phyloP scores from a whole-genome alignment of 2,329 filamentous ascomycete genomes.

The Trichocomaceae sp. region DNA sequence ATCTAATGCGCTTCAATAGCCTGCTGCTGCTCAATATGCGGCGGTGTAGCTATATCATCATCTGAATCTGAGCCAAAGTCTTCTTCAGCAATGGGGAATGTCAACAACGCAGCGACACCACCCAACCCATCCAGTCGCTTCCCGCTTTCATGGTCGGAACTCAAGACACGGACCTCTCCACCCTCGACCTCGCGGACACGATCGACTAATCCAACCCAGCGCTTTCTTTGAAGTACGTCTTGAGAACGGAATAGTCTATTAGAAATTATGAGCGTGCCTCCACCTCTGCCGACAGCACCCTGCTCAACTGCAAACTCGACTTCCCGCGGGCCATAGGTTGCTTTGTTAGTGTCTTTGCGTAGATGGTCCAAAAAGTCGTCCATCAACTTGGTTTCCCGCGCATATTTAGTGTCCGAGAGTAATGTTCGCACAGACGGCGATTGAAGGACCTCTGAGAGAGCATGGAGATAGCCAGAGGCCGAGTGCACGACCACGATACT shows the following conservation, averaged over 20 bases:
- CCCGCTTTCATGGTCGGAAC: conserved; percentile 90
- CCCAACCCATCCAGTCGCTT: conserved; percentile 75
- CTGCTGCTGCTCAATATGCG: conserved; percentile 6
- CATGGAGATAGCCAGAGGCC: conserved; percentile 78
- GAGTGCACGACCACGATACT: conserved; percentile 67
- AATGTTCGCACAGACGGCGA: conserved; percentile 69
- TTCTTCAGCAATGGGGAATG: conserved; percentile 76
- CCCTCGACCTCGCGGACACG: conserved; percentile 73
- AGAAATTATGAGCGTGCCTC: conserved; percentile 77
- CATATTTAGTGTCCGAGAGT: conserved; percentile 81
- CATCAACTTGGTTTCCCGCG: conserved; percentile 74
- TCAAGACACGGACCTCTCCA: conserved; percentile 81
- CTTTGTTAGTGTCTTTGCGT: conserved; percentile 75
- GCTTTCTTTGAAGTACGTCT: conserved; percentile 66
- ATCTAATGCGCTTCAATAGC: conserved; percentile 10
- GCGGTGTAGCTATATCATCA: conserved; percentile 2
- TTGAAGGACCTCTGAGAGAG: conserved; percentile 78
- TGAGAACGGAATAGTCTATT: conserved; percentile 82
- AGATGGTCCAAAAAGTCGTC: conserved; percentile 74
- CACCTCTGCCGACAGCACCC: conserved; percentile 80
- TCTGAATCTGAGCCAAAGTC: conserved; percentile 58
- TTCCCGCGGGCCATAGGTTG: conserved; percentile 81
- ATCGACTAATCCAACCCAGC: conserved; percentile 81
- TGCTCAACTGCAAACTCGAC: conserved; percentile 77
- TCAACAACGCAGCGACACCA: conserved; percentile 81